Evolutionary conservation across 306 rosid species (phyloP).

Genomic region (Castanea sativa): DNA sequence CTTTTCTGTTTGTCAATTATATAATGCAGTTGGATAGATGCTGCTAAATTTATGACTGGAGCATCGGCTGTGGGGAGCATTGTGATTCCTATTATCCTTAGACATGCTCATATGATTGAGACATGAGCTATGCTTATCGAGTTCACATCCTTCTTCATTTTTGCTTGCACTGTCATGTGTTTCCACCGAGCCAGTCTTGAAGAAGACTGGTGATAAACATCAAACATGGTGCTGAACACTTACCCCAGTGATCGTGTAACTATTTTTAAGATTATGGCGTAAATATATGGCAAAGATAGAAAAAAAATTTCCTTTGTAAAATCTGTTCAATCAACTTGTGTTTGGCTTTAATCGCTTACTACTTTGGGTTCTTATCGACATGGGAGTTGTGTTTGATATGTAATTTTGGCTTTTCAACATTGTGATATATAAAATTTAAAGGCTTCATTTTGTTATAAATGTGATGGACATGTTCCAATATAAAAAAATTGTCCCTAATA

Average conservation of each 20-base stretch:
- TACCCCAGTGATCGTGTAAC: conserved; percentile 9
- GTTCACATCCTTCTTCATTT: conserved; percentile 85
- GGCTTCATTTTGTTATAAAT: too few species aligned
- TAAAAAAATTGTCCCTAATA: too few species aligned
- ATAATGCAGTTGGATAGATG: conserved; percentile 82
- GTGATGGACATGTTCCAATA: too few species aligned
- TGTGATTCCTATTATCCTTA: conserved; percentile 90
- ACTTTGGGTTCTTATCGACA: not conserved
- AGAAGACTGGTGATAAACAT: conserved; percentile 71
- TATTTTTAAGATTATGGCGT: conserved; percentile 6
- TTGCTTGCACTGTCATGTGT: conserved; percentile 83
- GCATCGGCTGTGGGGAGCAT: conserved; percentile 87
- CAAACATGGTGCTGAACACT: conserved; percentile 13
- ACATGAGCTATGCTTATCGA: conserved; percentile 97
- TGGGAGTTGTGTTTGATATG: conserved; percentile 4
- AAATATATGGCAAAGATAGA: conserved; percentile 11
- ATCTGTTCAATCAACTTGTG: conserved; percentile 20
- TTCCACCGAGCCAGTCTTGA: conserved; percentile 94
- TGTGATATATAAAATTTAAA: too few species aligned
- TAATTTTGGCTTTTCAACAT: too few species aligned
- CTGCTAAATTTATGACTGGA: conserved; percentile 93
- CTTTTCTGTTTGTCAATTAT: not conserved
- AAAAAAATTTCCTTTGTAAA: conserved; percentile 35
- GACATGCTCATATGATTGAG: conserved; percentile 87
- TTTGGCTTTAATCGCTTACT: not conserved